Conservation (phyloP, 352 stramenopile species). For the Chrysophaeum taylorii region DNA sequence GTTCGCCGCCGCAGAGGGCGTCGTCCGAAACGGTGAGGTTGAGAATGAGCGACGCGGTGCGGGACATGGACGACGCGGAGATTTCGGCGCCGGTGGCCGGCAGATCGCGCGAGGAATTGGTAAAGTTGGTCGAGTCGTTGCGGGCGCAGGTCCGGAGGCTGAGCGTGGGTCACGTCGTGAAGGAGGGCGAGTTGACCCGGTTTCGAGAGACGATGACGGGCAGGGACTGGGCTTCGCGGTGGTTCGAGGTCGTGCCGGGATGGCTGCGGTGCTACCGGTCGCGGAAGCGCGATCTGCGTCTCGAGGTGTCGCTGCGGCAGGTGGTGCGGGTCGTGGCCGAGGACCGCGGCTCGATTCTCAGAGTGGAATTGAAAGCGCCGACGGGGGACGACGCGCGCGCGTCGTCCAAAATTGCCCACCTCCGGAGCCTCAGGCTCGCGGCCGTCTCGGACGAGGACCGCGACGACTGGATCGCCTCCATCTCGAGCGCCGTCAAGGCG, state of each 20-base stretch:
- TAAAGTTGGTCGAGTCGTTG: neutral
- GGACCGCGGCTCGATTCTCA: neutral
- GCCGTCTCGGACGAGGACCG: neutral
- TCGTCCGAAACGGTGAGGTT: neutral
- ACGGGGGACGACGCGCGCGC: neutral
- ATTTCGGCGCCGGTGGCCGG: neutral
- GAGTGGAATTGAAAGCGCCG: neutral
- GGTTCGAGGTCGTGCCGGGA: constrained; percentile 12
- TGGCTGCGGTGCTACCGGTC: constrained; percentile 11
- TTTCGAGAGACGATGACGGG: constrained; percentile 14
- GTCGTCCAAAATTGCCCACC: neutral
- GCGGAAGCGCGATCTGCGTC: neutral
- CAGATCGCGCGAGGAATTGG: no score
- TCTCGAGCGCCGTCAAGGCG: neutral
- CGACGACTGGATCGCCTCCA: constrained; percentile 3
- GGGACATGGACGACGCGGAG: neutral
- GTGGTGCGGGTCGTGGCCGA: neutral
- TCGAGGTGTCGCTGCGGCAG: neutral
- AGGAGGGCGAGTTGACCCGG: neutral
- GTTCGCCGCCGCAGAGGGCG: neutral
- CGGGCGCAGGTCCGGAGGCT: neutral
- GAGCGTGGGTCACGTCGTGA: neutral
- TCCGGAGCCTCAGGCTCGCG: neutral
- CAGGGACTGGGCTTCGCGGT: neutral
- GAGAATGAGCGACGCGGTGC: no score